Conservation (phyloP, 352 stramenopile species). For the Aphanomyces astaci region DNA sequence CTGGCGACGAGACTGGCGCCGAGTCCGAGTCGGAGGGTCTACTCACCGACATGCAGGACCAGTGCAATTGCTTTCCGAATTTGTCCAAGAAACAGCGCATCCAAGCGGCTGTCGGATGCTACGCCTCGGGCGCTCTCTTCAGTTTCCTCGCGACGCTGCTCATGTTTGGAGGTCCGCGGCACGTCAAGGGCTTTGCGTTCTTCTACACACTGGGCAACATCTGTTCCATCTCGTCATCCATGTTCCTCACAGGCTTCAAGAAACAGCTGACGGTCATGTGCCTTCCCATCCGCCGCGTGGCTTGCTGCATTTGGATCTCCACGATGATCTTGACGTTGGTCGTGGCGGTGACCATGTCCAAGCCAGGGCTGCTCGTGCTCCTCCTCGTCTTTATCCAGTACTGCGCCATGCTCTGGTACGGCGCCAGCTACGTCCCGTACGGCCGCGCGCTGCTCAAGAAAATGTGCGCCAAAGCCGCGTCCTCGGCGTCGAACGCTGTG, state of each 20-base stretch:
- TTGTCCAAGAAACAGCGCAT: conserved; percentile 74
- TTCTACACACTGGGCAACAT: conserved; percentile 81
- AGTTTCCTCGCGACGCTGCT: conserved; percentile 72
- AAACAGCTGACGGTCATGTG: conserved; percentile 78
- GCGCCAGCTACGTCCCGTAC: conserved; percentile 73
- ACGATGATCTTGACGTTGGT: conserved; percentile 66
- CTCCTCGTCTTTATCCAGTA: conserved; percentile 74
- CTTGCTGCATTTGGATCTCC: conserved; percentile 71
- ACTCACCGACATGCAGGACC: conserved; percentile 53
- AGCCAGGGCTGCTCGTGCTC: conserved; percentile 55
- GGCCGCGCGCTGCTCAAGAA: conserved; percentile 71
- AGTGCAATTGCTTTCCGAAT: conserved; percentile 41
- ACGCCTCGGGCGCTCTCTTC: conserved; percentile 59
- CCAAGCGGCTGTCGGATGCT: conserved; percentile 64
- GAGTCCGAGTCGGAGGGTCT: conserved; percentile 40
- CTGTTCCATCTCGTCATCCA: conserved; percentile 65
- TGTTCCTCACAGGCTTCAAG: conserved; percentile 65
- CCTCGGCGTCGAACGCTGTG: conserved; percentile 6
- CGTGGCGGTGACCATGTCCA: conserved; percentile 65
- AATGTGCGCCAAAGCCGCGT: conserved; percentile 41
- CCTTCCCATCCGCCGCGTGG: conserved; percentile 67
- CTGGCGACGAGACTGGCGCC: neutral
- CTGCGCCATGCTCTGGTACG: conserved; percentile 75
- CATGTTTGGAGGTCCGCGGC: conserved; percentile 67
- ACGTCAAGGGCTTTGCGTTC: conserved; percentile 81